Evolutionary conservation across 208 protist species (phyloP).

Genomic region (Polymyxa betae): DNA sequence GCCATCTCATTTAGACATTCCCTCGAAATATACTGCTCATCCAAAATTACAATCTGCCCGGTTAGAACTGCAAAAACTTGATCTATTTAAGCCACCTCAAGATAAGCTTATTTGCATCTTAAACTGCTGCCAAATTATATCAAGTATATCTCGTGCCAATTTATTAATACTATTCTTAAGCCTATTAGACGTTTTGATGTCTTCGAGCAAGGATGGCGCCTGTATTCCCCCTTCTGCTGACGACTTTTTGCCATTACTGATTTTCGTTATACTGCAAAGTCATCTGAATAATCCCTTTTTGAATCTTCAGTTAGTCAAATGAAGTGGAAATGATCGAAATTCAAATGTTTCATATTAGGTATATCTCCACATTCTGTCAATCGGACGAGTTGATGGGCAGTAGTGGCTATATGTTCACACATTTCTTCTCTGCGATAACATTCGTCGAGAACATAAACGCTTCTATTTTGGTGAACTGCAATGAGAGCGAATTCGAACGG

Average conservation of each 20-base stretch:
- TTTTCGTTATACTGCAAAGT: slow-evolving; percentile 40
- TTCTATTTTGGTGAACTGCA: neutral
- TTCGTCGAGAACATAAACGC: slow-evolving; percentile 31
- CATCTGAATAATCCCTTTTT: slow-evolving; percentile 7
- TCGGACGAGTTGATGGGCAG: neutral
- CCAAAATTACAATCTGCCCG: neutral
- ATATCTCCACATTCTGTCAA: slow-evolving; percentile 38
- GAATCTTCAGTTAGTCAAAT: neutral
- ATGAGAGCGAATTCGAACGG: slow-evolving; percentile 17
- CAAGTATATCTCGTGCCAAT: neutral
- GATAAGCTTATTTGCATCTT: slow-evolving; percentile 41
- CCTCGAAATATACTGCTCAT: neutral
- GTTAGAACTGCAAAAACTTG: neutral
- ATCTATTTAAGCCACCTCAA: slow-evolving; percentile 31
- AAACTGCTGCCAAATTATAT: slow-evolving; percentile 43
- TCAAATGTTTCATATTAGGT: neutral
- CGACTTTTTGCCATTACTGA: slow-evolving; percentile 24
- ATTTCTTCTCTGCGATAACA: slow-evolving; percentile 5
- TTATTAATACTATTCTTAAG: neutral
- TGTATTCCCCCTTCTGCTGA: neutral
- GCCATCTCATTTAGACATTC: slow-evolving; percentile 23
- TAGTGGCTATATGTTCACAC: slow-evolving; percentile 17
- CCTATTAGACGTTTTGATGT: neutral
- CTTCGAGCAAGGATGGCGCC: neutral
- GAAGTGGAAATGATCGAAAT: neutral